Conservation (phyloP, 148 eudicot species). For the Camellia granthamiana region DNA sequence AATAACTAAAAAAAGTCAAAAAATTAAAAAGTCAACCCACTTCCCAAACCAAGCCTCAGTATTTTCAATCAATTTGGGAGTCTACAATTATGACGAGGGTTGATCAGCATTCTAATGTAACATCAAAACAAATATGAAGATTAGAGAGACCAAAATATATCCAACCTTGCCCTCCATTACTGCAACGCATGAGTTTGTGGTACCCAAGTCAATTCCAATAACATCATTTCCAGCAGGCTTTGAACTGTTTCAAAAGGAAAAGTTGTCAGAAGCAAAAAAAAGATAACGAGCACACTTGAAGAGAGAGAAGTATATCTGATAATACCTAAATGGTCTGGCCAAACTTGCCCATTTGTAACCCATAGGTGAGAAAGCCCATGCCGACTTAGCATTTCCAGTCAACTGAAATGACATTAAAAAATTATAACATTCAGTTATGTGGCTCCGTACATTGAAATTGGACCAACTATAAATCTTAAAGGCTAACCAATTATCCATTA, state of each 20-base stretch:
- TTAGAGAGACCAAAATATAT: background rate
- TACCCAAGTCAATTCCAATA: conserved; percentile 97
- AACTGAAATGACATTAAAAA: conserved; percentile 36
- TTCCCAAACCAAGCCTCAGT: conserved; percentile 25
- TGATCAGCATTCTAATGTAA: background rate
- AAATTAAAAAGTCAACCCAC: no score
- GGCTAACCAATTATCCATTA: background rate
- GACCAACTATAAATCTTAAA: background rate
- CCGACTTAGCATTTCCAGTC: conserved; percentile 51
- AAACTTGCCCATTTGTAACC: conserved; percentile 57
- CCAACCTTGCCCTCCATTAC: conserved; percentile 97
- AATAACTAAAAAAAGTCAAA: no score
- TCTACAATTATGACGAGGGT: conserved; percentile 28
- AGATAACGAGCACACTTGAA: background rate
- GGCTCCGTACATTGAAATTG: background rate
- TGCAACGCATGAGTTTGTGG: conserved; percentile 91
- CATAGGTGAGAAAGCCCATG: conserved; percentile 43
- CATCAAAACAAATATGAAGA: background rate
- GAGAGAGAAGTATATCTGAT: background rate
- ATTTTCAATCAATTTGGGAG: conserved; percentile 86
- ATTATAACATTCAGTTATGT: background rate
- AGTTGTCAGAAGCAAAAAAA: background rate
- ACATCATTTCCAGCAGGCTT: conserved; percentile 82
- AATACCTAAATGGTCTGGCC: conserved; percentile 79
- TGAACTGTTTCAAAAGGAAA: conserved; percentile 38